These are phyloP conservation scores for Alternaria brassicae DNA, from an alignment of 2,329 filamentous ascomycete genomes.

Conservation along the genomic window DNA sequence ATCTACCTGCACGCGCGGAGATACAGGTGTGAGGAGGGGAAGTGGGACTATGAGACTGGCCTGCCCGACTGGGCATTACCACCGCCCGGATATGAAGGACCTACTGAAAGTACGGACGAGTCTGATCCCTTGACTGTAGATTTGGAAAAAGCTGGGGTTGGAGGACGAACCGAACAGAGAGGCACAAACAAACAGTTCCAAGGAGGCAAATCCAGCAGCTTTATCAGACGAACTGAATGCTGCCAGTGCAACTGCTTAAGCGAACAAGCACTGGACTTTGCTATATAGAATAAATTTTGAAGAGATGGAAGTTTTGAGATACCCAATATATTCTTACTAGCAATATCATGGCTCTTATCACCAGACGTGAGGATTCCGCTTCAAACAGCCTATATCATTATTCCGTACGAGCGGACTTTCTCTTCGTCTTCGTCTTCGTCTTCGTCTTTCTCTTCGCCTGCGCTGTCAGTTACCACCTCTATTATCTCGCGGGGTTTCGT, in stretches of 20 bases:
- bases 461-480: no score
- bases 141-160: constrained; percentile 50
- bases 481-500: no score
- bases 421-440: background rate
- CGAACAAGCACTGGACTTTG: background rate
- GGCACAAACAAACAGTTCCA: background rate
- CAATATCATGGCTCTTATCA: accelerated
- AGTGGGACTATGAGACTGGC: constrained; percentile 86
- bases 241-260: background rate
- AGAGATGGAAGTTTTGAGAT: constrained; percentile 9
- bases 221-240: background rate
- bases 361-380: background rate
- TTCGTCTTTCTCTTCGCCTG: background rate
- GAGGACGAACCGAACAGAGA: constrained; percentile 29
- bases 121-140: constrained; percentile 56
- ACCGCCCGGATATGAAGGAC: constrained; percentile 74
- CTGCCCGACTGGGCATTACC: constrained; percentile 88
- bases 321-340: constrained; percentile 14
- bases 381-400: background rate
- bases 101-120: constrained; percentile 66
- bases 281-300: background rate
- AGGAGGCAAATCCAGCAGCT: background rate
- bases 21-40: constrained; percentile 82
- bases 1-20: constrained; percentile 92
- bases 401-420: background rate